Conservation (phyloP, 805 yeast genomes). For the Torulaspora microellipsoides region DNA sequence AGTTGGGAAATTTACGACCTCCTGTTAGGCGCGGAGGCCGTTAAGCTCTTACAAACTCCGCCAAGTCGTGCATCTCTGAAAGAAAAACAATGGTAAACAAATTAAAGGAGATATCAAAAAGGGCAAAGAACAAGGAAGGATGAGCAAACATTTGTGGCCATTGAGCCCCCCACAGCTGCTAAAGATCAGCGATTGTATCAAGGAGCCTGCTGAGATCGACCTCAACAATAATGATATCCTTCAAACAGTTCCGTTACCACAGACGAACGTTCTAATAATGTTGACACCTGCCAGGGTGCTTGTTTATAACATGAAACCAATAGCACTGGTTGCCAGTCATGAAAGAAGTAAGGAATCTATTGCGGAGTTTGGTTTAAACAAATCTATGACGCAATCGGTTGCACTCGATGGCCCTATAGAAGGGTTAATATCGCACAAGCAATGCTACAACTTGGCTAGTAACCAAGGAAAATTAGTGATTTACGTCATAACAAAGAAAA, state of each 20-base stretch:
- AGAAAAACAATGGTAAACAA: neutral
- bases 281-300: slow-evolving; percentile 29
- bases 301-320: slow-evolving; percentile 33
- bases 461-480: slow-evolving; percentile 25
- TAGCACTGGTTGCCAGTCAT: slow-evolving; percentile 31
- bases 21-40: too few species aligned
- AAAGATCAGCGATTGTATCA: slow-evolving; percentile 14
- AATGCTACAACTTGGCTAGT: slow-evolving; percentile 7
- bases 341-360: slow-evolving; percentile 29
- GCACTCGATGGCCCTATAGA: slow-evolving; percentile 15
- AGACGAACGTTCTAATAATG: slow-evolving; percentile 26
- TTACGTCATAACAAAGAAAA: slow-evolving; percentile 30
- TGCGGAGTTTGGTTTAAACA: slow-evolving; percentile 30
- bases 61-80: too few species aligned
- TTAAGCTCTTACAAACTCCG: too few species aligned
- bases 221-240: slow-evolving; percentile 22
- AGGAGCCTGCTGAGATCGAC: slow-evolving; percentile 3
- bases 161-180: slow-evolving; percentile 28
- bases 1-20: too few species aligned
- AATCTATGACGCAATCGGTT: slow-evolving; percentile 16
- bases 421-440: slow-evolving; percentile 18
- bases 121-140: neutral
- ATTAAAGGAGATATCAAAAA: neutral
- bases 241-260: slow-evolving; percentile 24
- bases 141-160: slow-evolving; percentile 28